Evolutionary conservation across 768 basidiomycete species (phyloP).

Genomic region (Xanthoconium stramineum): DNA sequence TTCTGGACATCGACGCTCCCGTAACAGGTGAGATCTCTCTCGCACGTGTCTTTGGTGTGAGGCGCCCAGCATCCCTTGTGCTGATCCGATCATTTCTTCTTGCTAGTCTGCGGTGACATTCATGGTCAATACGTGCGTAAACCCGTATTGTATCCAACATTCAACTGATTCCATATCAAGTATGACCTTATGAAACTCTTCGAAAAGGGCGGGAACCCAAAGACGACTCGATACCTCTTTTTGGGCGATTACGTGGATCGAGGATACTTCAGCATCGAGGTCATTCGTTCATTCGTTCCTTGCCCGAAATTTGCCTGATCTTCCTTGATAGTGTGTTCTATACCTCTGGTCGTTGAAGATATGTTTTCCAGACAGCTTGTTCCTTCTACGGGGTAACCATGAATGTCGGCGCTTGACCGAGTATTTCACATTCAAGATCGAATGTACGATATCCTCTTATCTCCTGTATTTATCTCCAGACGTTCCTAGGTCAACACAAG

Average conservation of each 20-base stretch:
- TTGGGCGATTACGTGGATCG: conserved; percentile 74
- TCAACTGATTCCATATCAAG: conserved; percentile 32
- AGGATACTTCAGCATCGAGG: conserved; percentile 76
- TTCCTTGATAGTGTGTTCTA: conserved; percentile 44
- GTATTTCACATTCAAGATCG: conserved; percentile 61
- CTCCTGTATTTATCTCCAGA: conserved; percentile 4
- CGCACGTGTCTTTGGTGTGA: background rate
- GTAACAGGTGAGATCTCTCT: conserved; percentile 52
- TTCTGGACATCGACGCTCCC: conserved; percentile 68
- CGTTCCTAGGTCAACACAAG: conserved; percentile 59
- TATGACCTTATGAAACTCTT: conserved; percentile 80
- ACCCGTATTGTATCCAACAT: background rate
- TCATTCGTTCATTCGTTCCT: conserved; percentile 25
- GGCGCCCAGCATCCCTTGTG: conserved; percentile 18
- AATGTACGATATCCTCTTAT: conserved; percentile 28
- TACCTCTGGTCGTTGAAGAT: conserved; percentile 65
- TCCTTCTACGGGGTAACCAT: conserved; percentile 62
- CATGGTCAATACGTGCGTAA: conserved; percentile 28
- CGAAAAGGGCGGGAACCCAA: conserved; percentile 73
- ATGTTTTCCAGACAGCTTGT: conserved; percentile 58
- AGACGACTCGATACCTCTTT: conserved; percentile 71
- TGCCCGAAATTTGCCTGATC: conserved; percentile 1
- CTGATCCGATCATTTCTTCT: conserved; percentile 3
- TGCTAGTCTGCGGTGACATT: conserved; percentile 19
- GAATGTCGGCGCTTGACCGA: conserved; percentile 66